Percentiles rank a stretch among this genome's conserved stretches.
phyloP scores from a whole-genome alignment of 805 yeast genomes.

The Komagataella phaffii region DNA sequence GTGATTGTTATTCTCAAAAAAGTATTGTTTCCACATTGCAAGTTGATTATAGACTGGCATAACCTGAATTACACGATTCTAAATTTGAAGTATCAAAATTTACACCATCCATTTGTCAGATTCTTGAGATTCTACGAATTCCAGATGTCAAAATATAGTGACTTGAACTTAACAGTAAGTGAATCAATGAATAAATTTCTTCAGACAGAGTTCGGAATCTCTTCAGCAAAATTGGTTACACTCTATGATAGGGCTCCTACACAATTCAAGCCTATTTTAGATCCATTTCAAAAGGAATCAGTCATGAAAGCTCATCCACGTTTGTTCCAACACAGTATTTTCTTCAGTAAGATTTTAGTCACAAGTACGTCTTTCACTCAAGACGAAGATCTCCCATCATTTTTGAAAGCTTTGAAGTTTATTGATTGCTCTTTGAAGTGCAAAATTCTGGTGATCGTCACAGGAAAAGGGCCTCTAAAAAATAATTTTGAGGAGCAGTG shows the following conservation, averaged over 20 bases:
- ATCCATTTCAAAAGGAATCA: conserved; percentile 12
- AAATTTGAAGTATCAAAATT: conserved; percentile 42
- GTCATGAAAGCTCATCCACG: conserved; percentile 21
- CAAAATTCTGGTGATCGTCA: conserved; percentile 58
- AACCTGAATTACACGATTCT: conserved; percentile 80
- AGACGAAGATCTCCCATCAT: conserved; percentile 73
- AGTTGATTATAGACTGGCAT: conserved; percentile 89
- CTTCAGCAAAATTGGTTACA: conserved; percentile 35
- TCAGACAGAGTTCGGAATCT: conserved; percentile 37
- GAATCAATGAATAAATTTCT: conserved; percentile 54
- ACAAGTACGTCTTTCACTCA: conserved; percentile 93
- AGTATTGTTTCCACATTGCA: conserved; percentile 30
- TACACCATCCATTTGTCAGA: conserved; percentile 48
- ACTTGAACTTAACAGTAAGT: conserved; percentile 72
- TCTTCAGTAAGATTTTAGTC: conserved; percentile 49
- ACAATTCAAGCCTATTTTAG: conserved; percentile 41
- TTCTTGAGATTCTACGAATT: conserved; percentile 51
- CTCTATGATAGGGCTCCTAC: conserved; percentile 79
- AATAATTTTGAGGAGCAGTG: conserved; percentile 35
- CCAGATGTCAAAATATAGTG: conserved; percentile 47
- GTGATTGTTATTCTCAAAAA: conserved; percentile 42
- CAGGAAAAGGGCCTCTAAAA: conserved; percentile 90
- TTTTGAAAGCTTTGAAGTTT: conserved; percentile 52
- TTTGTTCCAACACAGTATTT: conserved; percentile 14
- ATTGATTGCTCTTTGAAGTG: conserved; percentile 30